Base-by-base conservation (phyloP, 2,329 filamentous ascomycete genomes). In the Cytospora schulzeri region DNA sequence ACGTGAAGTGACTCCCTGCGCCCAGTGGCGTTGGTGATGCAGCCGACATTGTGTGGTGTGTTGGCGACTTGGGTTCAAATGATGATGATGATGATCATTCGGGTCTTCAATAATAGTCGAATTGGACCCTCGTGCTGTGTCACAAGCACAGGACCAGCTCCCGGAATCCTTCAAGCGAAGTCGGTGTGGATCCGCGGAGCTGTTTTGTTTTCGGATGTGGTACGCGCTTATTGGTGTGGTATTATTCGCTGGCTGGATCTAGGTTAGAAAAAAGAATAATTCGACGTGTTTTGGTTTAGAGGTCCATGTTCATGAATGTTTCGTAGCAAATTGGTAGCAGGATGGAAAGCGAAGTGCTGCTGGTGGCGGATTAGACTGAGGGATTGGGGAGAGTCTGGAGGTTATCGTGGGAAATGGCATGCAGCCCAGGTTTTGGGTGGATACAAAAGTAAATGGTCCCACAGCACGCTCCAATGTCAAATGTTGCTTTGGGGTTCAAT, bases 1-100 rank as follows among this genome's bases (percentile, higher is more conserved):
- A 78, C 60, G 76, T 79, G 70, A 79, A 80, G 70, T 81, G 77
- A 69, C 76, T 79, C 26, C 74, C 73, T 24, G 79, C 77, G 69
- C 79, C 81, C 71, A 83, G 77, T 41, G 86, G 84, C 6, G 85
- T 86, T 62, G 84, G 84, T 69, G 84, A 87, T 68, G 78, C 79
- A 61, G 81, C 78, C 65, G 84, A 78, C 83, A 85, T 85, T 41
- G 59, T 73, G 67, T 73, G 24, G n/a, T 57, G 24, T 24, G 35
- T 57, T 35, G 64, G 35, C 29, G 55, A 4, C 11, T 15, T 26
- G 26, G 15, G 38, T n/a, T n/a, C n/a, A n/a, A n/a, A 15, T 31
- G 28, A 9, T 51, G 24, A n/a, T 51, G 31, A 51, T 57, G 63
- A 45, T 19, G 19, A n/a, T n/a, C n/a, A n/a, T 41, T 11, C 8